Percentiles rank a stretch among this genome's conserved stretches.
phyloP scores from a whole-genome alignment of 2,329 filamentous ascomycete genomes.

The Trichoderma arundinaceum region DNA sequence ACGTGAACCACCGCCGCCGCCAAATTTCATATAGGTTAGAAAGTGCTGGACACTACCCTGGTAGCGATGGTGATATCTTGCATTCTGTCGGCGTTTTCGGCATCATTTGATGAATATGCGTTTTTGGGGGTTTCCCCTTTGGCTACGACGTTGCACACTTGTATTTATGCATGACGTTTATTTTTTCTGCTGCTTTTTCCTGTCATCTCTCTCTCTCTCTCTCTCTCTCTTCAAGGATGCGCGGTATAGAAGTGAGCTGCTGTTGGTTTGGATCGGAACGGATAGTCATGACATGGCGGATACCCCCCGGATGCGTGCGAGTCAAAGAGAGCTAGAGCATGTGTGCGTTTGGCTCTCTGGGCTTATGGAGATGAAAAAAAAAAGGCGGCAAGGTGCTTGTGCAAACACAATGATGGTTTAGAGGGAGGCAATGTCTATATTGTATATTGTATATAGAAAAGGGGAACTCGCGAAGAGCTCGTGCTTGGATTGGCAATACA shows the following conservation, averaged over 20 bases:
- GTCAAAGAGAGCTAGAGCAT: background rate
- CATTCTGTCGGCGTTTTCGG: constrained; percentile 24
- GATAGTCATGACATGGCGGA: constrained; percentile 24
- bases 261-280: constrained; percentile 14
- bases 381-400: constrained; percentile 4
- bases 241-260: constrained; percentile 1
- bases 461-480: constrained; percentile 16
- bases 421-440: constrained; percentile 2
- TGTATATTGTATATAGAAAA: constrained; percentile 20
- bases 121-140: background rate
- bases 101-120: background rate
- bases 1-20: background rate
- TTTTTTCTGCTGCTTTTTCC: background rate
- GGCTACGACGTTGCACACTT: background rate
- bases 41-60: constrained; percentile 13
- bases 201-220: background rate
- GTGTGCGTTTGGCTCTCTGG: constrained; percentile 3
- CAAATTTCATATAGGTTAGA: constrained; percentile 16
- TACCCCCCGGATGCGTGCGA: constrained; percentile 5
- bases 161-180: constrained; percentile 1
- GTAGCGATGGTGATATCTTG: constrained; percentile 6
- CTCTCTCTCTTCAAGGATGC: constrained; percentile 1
- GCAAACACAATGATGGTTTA: background rate
- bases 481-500: constrained; percentile 29
- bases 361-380: constrained; percentile 10